phyloP scores from a whole-genome alignment of 2,329 filamentous ascomycete species.

The Hypoxylon sp. region DNA sequence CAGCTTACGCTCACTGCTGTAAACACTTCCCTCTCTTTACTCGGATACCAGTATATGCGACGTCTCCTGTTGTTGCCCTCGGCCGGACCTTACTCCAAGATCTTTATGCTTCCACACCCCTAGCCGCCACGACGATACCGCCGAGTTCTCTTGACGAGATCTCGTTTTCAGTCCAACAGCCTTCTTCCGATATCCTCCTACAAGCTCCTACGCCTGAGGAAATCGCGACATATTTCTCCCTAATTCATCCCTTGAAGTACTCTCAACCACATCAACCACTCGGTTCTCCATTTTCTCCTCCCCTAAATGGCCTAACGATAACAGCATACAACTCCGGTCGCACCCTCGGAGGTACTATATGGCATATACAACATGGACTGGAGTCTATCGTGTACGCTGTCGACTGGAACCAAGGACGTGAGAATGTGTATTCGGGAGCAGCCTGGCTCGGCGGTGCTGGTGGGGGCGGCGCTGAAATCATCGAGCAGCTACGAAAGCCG shows the following conservation, averaged over 20 bases:
- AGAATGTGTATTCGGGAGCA: constrained; percentile 93
- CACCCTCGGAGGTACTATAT: constrained; percentile 96
- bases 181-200: constrained; percentile 70
- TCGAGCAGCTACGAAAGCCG: constrained; percentile 92
- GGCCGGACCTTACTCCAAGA: constrained; percentile 93
- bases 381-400: constrained; percentile 98
- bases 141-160: constrained; percentile 78
- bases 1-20: constrained; percentile 96
- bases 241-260: constrained; percentile 94
- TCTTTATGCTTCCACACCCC: constrained; percentile 88
- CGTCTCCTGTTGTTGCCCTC: constrained; percentile 91
- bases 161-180: constrained; percentile 66
- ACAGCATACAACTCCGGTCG: constrained; percentile 98
- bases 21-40: constrained; percentile 94
- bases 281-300: constrained; percentile 87
- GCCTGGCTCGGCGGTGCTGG: constrained; percentile 91
- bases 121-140: constrained; percentile 88
- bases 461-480: constrained; percentile 86
- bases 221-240: constrained; percentile 90
- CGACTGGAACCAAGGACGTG: constrained; percentile 97
- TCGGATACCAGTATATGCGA: constrained; percentile 94
- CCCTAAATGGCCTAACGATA: constrained; percentile 90
- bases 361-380: constrained; percentile 97
- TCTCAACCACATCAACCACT: constrained; percentile 94
- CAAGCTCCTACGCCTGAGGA: constrained; percentile 86